phyloP scores from a whole-genome alignment of 2,329 filamentous ascomycete genomes.

The Aspergillus cejpii region DNA sequence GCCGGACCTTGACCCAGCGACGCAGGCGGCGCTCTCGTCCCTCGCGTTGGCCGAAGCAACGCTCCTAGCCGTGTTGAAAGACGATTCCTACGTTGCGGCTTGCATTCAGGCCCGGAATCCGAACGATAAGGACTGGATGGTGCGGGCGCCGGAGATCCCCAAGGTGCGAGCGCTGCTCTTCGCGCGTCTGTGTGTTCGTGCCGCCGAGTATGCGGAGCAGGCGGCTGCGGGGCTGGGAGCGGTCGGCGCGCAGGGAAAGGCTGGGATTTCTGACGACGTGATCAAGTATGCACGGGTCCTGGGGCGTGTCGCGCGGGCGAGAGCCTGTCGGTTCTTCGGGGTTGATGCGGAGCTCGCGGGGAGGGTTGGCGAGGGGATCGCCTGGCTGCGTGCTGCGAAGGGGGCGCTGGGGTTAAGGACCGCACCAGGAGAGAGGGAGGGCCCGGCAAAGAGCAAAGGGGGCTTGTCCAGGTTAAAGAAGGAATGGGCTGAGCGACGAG shows the following conservation, averaged over 20 bases:
- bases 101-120: conserved; percentile 76
- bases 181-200: conserved; percentile 77
- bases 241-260: conserved; percentile 25
- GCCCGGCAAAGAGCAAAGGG: conserved; percentile 17
- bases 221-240: conserved; percentile 51
- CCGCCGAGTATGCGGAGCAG: conserved; percentile 76
- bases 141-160: conserved; percentile 76
- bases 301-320: conserved; percentile 66
- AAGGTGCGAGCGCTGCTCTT: conserved; percentile 85
- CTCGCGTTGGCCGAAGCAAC: conserved; percentile 83
- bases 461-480: conserved; percentile 57
- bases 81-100: conserved; percentile 82
- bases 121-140: conserved; percentile 93
- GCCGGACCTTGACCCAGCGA: conserved; percentile 44
- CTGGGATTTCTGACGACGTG: conserved; percentile 55
- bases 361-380: conserved; percentile 75
- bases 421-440: conserved; percentile 44
- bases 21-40: conserved; percentile 40
- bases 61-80: conserved; percentile 80
- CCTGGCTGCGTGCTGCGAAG: conserved; percentile 73
- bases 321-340: conserved; percentile 82
- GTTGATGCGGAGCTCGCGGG: conserved; percentile 80
- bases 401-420: conserved; percentile 63
- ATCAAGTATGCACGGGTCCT: conserved; percentile 70
- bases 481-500: conserved; percentile 67